Base-by-base conservation (phyloP, 768 basidiomycete species). In the Udeniomyces megalosporus region DNA sequence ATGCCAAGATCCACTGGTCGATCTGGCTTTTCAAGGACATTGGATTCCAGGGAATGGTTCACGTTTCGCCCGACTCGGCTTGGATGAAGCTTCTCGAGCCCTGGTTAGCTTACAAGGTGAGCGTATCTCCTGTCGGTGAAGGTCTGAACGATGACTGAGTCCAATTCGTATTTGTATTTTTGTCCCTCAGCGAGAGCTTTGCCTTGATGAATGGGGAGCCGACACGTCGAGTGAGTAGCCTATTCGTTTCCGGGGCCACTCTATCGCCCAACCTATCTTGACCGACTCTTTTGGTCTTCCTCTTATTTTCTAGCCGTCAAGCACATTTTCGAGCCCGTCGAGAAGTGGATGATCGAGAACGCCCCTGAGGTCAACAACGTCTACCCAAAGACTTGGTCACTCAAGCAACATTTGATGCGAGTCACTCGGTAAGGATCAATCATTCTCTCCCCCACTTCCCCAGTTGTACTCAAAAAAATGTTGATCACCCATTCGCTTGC, bases 11-110 rank as follows among this genome's bases (percentile, higher is more conserved):
- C 4, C 60, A 58, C 20, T 88, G 85, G 86, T 82, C 83, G 0
- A 89, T 88, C 75, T 89, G 88, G 88, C 74, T 87, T 22, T 89
- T 85, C 79, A 74, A 89, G 48, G 61, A 86, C 68, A 84, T 85
- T 67, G 85, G 85, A n/a, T 70, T 71, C 61, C 70, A 71, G 59
- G 70, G 69, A 58, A 62, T 48, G 62, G 26, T 46, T 1, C 29
- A 44, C n/a, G 29, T 83, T 68, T 78, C 79, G n/a, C 77, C 76
- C 14, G 79, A 82, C 15, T 82, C 85, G 3, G 78, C 84, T 3
- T 89, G 86, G 75, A 82, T 83, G 77, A 79, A 75, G 54, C 80
- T 84, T 54, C 79, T 89, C 75, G 74, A 76, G 51, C 76, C 79
- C 34, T 86, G 86, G 76, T 78, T 87, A 56, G 79, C 78, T 57